Conservation (phyloP, 2,329 filamentous ascomycete species). For the Venturia asperata region DNA sequence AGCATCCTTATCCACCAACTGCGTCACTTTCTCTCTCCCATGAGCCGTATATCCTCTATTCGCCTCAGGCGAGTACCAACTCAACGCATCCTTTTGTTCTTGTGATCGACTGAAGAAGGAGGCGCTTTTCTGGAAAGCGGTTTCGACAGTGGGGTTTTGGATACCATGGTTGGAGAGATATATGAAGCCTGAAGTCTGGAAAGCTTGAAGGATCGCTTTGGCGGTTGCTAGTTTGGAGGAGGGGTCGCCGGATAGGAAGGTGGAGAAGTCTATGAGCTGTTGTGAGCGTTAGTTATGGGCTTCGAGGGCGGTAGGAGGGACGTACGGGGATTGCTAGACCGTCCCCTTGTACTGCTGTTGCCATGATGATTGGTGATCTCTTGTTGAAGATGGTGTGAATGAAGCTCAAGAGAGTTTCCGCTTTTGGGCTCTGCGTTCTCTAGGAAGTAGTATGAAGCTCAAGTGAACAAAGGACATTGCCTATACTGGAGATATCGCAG, state of each 20-base stretch:
- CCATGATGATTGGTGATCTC: conserved; percentile 19
- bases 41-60: conserved; percentile 44
- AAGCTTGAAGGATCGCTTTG: conserved; percentile 65
- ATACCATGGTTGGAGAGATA: conserved; percentile 80
- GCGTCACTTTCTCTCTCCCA: conserved; percentile 37
- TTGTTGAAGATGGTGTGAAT: neutral
- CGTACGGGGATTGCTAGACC: conserved; percentile 34
- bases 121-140: conserved; percentile 52
- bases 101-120: conserved; percentile 35
- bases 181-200: conserved; percentile 81
- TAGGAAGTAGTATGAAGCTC: neutral
- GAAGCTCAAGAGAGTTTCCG: neutral
- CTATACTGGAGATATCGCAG: neutral
- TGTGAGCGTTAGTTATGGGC: neutral
- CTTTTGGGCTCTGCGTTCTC: neutral
- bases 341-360: conserved; percentile 34
- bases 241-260: conserved; percentile 58
- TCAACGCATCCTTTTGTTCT: conserved; percentile 33
- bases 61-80: conserved; percentile 40
- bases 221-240: conserved; percentile 59
- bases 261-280: conserved; percentile 71
- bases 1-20: conserved; percentile 31
- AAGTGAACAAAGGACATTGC: neutral
- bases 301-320: neutral
- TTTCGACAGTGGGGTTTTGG: conserved; percentile 48